Base-by-base conservation (phyloP, 768 basidiomycete genomes). In the Dioszegia aurantiaca region DNA sequence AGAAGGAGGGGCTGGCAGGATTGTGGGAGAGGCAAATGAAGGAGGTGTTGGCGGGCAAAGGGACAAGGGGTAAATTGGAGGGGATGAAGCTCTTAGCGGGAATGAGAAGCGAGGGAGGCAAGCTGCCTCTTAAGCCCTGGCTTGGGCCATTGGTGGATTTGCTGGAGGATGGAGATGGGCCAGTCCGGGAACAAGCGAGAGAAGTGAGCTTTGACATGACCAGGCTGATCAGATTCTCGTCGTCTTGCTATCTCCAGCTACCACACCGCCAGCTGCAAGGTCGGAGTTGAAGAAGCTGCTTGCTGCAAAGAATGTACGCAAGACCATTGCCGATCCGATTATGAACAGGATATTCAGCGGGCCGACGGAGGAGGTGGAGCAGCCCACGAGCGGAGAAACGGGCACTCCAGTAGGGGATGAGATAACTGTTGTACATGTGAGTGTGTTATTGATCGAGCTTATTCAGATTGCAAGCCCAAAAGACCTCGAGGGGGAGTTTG, bases 211-310 rank as follows among this genome's bases (percentile, higher is more conserved):
- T 41, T 1, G 42, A n/a, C 33, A 42, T 1, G 21, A 39, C 9
- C 21, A 47, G 49, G 31, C 26, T 44, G 9, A 31, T 52, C 52
- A 76, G 65, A 86, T 89, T 0, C 83, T 90, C 58, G 82, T 95
- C 16, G 85, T 87, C 63, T 81, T 99, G 55, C 94, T 97, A 71
- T 86, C 89, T 0, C 88, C 89, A 16, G 83, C 87, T 0, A 84
- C 83, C 4, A 89, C 90, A 14, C 85, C 86, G 2, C 87, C 93
- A 70, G 85, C 85, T 8, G 95, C 95, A 2, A 85, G 89, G 51
- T 84, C 91, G 3, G 94, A 98, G 74, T 81, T 98, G 54, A 97
- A 95, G 81, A 92, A 90, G 72, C 87, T 90, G 73, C 82, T 98
- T 81, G 75, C 82, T 1, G 79, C 68, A 23, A 89, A 89, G 75